These are phyloP conservation scores for Rheum nobile DNA, from an alignment of 148 eudicot genomes.

Conservation along the genomic window DNA sequence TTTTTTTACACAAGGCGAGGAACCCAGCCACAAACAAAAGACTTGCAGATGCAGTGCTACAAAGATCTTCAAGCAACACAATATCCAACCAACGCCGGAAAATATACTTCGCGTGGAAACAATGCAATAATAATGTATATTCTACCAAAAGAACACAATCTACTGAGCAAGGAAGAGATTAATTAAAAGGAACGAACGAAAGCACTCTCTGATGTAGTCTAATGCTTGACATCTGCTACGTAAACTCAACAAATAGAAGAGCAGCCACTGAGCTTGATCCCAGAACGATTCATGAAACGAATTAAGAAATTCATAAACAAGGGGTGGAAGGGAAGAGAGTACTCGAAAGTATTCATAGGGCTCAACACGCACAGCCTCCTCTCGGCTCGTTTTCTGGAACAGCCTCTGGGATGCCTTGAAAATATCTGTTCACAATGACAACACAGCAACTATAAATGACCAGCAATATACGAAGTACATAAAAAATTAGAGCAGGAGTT, in stretches of 20 bases:
- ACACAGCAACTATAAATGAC: background rate
- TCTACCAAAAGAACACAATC: background rate
- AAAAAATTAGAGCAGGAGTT: background rate
- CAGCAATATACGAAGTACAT: background rate
- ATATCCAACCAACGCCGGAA: background rate
- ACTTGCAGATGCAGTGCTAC: background rate
- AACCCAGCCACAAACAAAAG: background rate
- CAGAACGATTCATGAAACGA: background rate
- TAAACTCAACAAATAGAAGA: background rate
- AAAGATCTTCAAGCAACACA: background rate
- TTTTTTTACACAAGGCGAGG: background rate
- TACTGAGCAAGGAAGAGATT: background rate
- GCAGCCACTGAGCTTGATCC: background rate
- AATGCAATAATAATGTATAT: background rate
- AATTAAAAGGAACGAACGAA: background rate
- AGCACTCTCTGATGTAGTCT: background rate
- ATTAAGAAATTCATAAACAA: background rate
- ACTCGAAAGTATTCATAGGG: background rate
- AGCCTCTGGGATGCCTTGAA: conserved; percentile 38
- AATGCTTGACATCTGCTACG: background rate
- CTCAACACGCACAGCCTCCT: conserved; percentile 35
- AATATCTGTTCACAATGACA: conserved; percentile 26
- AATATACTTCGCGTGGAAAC: background rate
- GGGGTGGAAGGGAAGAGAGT: background rate
- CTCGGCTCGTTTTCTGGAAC: conserved; percentile 15